Percentiles rank a stretch among this genome's conserved stretches.
Evolutionary conservation across 805 yeast species (phyloP).

Genomic region (Starmera quercuum): DNA sequence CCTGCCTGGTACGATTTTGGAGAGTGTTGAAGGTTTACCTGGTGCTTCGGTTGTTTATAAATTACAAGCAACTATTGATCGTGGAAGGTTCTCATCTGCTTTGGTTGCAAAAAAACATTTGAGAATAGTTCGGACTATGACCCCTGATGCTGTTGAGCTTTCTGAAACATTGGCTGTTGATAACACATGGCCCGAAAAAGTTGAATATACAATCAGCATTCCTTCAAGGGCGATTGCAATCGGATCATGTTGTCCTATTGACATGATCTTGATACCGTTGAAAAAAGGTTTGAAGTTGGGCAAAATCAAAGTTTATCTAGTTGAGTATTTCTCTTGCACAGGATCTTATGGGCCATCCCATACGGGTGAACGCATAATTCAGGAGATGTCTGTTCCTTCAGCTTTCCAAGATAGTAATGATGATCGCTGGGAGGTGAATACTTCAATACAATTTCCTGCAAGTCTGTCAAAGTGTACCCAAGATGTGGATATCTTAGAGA

Average conservation of each 20-base stretch:
- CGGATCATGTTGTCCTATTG: conserved; percentile 70
- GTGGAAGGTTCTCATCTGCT: conserved; percentile 68
- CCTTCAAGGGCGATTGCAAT: conserved; percentile 88
- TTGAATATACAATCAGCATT: conserved; percentile 79
- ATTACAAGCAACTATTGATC: conserved; percentile 72
- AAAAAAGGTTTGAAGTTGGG: conserved; percentile 77
- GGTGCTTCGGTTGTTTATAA: conserved; percentile 69
- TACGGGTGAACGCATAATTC: conserved; percentile 54
- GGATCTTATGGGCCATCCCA: conserved; percentile 51
- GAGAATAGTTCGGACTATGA: conserved; percentile 77
- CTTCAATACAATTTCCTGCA: conserved; percentile 59
- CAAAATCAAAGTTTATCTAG: conserved; percentile 55
- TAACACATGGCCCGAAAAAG: conserved; percentile 91
- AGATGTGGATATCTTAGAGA: conserved; percentile 67
- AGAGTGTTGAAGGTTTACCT: conserved; percentile 84
- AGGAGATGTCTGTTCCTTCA: conserved; percentile 37
- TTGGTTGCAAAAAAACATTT: conserved; percentile 62
- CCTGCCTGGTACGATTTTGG: conserved; percentile 78
- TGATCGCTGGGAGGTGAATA: conserved; percentile 70
- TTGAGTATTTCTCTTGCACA: conserved; percentile 59
- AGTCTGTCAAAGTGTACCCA: conserved; percentile 74
- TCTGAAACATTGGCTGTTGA: conserved; percentile 91
- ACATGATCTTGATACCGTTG: conserved; percentile 68
- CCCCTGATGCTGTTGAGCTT: conserved; percentile 81
- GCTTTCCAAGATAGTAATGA: conserved; percentile 22